These are phyloP conservation scores for Penicillium sp. DNA, from an alignment of 2,329 filamentous ascomycete species.

Conservation along the genomic window DNA sequence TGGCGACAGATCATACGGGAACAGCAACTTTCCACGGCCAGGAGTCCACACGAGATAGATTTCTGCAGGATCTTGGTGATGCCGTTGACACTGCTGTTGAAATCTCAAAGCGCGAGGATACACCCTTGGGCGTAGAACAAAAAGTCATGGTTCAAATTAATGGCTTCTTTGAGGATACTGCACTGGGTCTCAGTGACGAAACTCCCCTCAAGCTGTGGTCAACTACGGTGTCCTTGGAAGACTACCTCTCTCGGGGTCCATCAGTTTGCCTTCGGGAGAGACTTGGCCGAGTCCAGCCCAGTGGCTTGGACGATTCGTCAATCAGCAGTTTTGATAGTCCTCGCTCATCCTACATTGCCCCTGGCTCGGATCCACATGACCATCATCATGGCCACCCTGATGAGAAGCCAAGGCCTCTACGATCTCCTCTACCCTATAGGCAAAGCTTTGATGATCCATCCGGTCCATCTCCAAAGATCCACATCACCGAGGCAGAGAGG, in stretches of 20 bases:
- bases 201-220: conserved; percentile 37
- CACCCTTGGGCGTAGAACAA: conserved; percentile 51
- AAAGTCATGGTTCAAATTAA: conserved; percentile 59
- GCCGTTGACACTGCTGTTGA: conserved; percentile 24
- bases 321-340: conserved; percentile 34
- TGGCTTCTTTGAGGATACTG: conserved; percentile 65
- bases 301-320: conserved; percentile 31
- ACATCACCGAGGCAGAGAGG: conserved; percentile 29
- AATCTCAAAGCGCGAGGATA: conserved; percentile 39
- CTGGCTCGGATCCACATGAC: conserved; percentile 8
- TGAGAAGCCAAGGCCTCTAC: conserved; percentile 12
- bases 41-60: conserved; percentile 27
- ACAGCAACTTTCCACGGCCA: conserved; percentile 34
- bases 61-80: conserved; percentile 27
- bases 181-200: conserved; percentile 50
- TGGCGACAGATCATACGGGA: conserved; percentile 35
- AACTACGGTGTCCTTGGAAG: conserved; percentile 31
- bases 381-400: neutral
- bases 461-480: conserved; percentile 29
- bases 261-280: conserved; percentile 57
- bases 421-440: conserved; percentile 24
- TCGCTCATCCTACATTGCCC: conserved; percentile 23
- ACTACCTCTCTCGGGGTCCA: conserved; percentile 58
- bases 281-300: conserved; percentile 38
- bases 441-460: conserved; percentile 25